These are phyloP conservation scores for Trypanosoma platydactyli DNA, from an alignment of 208 protist genomes.

Conservation along the genomic window DNA sequence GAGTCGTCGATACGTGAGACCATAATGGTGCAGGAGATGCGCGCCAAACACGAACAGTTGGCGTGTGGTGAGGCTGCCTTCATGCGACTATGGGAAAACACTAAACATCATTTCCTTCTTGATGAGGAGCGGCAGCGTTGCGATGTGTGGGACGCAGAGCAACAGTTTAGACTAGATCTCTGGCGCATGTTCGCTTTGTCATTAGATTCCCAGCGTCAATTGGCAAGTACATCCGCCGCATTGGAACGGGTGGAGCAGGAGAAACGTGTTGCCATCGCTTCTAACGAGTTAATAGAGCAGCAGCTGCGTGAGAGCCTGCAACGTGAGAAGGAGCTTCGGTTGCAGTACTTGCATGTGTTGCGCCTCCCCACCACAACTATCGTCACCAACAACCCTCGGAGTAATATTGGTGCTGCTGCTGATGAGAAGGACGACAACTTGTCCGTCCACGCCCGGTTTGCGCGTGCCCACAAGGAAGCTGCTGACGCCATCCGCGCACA, in stretches of 20 bases:
- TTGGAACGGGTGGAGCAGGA: conserved; percentile 13
- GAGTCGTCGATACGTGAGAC: neutral
- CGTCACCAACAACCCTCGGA: conserved; percentile 4
- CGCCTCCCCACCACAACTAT: conserved; percentile 60
- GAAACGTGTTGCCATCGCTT: neutral
- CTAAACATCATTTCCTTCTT: neutral
- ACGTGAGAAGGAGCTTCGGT: conserved; percentile 39
- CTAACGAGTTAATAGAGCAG: conserved; percentile 7
- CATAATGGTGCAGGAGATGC: neutral
- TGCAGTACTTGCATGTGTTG: conserved; percentile 50
- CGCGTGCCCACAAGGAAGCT: conserved; percentile 74
- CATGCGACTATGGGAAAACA: neutral
- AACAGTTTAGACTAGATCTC: neutral
- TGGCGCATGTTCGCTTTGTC: neutral
- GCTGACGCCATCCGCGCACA: conserved; percentile 53
- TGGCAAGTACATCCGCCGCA: neutral
- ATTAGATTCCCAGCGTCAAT: conserved; percentile 1
- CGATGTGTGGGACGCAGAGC: neutral
- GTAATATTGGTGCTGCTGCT: neutral
- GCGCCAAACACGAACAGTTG: neutral
- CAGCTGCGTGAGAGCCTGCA: conserved; percentile 14
- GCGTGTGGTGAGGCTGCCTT: neutral
- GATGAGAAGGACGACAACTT: conserved; percentile 37
- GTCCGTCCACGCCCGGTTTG: conserved; percentile 75
- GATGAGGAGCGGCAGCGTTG: conserved; percentile 8